Evolutionary conservation across 163 green algal species (phyloP).

Genomic region (Coccomyxa subellipsoidea): DNA sequence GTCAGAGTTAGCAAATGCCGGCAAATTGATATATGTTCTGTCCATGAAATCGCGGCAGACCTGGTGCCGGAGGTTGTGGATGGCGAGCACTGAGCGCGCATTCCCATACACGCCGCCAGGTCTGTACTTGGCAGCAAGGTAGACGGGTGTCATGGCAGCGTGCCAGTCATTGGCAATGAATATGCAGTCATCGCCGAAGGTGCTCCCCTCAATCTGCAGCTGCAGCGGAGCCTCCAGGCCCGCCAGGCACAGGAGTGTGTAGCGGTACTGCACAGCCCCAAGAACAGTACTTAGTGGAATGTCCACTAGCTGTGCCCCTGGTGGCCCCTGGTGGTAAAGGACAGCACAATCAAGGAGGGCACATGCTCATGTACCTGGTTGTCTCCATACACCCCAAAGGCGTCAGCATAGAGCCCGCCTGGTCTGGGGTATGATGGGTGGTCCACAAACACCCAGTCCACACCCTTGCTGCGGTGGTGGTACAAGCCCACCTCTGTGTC

Average conservation of each 20-base stretch:
- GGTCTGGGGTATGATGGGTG: constrained; percentile 68
- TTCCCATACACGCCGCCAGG: constrained; percentile 62
- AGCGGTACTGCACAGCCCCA: constrained; percentile 63
- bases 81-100: constrained; percentile 64
- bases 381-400: constrained; percentile 66
- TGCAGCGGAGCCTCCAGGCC: constrained; percentile 70
- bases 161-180: constrained; percentile 98
- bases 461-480: constrained; percentile 34
- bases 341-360: neutral
- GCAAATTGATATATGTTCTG: too few relatives aligned
- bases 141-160: constrained; percentile 84
- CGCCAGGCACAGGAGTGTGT: constrained; percentile 66
- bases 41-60: too few relatives aligned
- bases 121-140: constrained; percentile 59
- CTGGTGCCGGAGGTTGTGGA: constrained; percentile 89
- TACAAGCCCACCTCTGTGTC: constrained; percentile 35
- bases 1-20: too few relatives aligned
- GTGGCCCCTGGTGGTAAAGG: neutral
- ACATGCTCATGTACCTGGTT: constrained; percentile 57
- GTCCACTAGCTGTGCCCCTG: too few relatives aligned
- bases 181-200: constrained; percentile 73
- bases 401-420: constrained; percentile 69
- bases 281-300: neutral
- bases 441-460: constrained; percentile 66
- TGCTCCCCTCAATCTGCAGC: constrained; percentile 43